Evolutionary conservation across 257 asterid species (phyloP).

Genomic region (Craterostigma plantagineum): DNA sequence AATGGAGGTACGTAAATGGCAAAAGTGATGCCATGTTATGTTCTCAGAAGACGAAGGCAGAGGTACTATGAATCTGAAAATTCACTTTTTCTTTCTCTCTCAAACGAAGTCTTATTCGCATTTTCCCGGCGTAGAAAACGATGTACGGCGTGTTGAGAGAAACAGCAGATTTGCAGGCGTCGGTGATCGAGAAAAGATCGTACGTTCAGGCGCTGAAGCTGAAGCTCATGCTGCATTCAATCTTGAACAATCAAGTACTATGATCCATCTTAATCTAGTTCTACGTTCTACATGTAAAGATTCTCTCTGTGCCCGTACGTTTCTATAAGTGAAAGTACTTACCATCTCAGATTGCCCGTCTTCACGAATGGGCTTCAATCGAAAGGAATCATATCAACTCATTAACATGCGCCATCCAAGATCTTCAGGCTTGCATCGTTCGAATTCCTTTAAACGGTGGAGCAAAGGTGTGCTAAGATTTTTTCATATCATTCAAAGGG

Average conservation of each 20-base stretch:
- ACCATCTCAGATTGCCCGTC: conserved; percentile 40
- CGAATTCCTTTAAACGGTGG: conserved; percentile 70
- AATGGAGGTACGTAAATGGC: conserved; percentile 80
- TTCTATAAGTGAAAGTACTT: conserved; percentile 6
- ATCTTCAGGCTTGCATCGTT: conserved; percentile 60
- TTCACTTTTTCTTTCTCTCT: too few relatives aligned
- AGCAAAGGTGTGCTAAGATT: conserved; percentile 52
- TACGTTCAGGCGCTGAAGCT: conserved; percentile 43
- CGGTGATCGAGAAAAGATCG: conserved; percentile 36
- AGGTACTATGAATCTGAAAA: conserved; percentile 26
- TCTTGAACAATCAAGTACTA: conserved; percentile 58
- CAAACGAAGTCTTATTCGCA: conserved; percentile 8
- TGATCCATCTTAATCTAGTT: not conserved
- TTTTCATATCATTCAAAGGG: conserved; percentile 15
- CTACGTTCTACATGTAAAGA: too few relatives aligned
- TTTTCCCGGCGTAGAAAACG: conserved; percentile 43
- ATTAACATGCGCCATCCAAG: conserved; percentile 45
- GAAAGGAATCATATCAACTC: conserved; percentile 58
- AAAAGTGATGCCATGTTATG: conserved; percentile 27
- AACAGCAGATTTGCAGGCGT: conserved; percentile 30
- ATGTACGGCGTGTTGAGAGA: conserved; percentile 40
- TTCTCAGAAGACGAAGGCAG: conserved; percentile 43
- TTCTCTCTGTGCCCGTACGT: conserved; percentile 3
- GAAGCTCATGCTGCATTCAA: conserved; percentile 38
- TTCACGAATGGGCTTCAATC: conserved; percentile 58